These are phyloP conservation scores for Beauveria brongniartii DNA, from an alignment of 2,329 filamentous ascomycete genomes.

Conservation along the genomic window DNA sequence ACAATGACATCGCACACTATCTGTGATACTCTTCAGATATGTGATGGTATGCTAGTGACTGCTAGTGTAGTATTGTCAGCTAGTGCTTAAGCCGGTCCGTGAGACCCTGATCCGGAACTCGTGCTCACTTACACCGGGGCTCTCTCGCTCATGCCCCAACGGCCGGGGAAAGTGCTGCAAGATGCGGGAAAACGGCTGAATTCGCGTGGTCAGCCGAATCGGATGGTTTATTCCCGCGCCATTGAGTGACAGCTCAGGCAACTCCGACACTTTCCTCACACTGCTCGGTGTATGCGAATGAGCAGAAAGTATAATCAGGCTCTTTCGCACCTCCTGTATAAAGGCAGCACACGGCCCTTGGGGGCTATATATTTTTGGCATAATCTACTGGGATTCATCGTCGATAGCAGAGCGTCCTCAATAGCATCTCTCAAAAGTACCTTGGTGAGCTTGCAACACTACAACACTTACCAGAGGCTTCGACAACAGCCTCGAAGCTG, in stretches of 20 bases:
- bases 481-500: not conserved
- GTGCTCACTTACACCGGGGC: constrained; percentile 7
- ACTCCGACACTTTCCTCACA: not conserved
- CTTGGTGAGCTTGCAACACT: not conserved
- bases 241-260: not conserved
- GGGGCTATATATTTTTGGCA: not conserved
- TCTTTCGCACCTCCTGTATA: not conserved
- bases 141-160: not conserved
- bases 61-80: not conserved
- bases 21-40: not conserved
- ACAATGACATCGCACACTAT: not conserved
- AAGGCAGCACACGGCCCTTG: not conserved
- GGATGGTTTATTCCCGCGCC: not conserved
- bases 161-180: not conserved
- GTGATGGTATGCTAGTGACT: not conserved
- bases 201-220: not conserved
- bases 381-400: not conserved
- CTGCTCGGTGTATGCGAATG: not conserved
- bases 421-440: not conserved
- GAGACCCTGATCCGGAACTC: not conserved
- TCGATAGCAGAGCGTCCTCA: not conserved
- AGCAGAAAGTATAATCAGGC: not conserved
- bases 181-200: not conserved
- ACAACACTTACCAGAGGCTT: not conserved
- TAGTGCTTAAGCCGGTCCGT: not conserved